Evolutionary conservation across 345 rosid species (phyloP).

Genomic region (Citrus sp.): DNA sequence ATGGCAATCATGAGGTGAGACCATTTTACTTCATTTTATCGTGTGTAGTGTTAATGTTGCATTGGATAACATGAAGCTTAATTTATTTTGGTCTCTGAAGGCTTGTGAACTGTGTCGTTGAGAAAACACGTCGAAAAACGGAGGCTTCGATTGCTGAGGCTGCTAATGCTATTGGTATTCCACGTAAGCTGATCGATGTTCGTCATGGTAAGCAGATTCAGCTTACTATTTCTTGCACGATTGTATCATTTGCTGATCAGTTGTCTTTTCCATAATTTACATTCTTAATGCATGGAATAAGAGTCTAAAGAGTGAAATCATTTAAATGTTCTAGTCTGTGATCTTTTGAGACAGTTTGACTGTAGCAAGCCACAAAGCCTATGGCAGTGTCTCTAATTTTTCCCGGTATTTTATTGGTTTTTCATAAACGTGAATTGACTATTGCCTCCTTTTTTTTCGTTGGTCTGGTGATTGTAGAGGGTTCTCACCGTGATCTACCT

Average conservation of each 20-base stretch:
- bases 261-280: background rate
- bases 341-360: background rate
- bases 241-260: background rate
- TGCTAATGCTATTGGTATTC: conserved; percentile 74
- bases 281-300: background rate
- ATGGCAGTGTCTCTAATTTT: background rate
- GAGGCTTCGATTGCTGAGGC: conserved; percentile 85
- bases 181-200: conserved; percentile 79
- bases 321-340: background rate
- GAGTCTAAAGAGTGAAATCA: background rate
- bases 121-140: conserved; percentile 70
- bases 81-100: conserved; percentile 31
- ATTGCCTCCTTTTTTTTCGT: background rate
- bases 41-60: background rate
- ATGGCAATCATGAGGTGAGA: conserved; percentile 85
- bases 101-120: conserved; percentile 90
- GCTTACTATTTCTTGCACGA: background rate
- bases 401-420: background rate
- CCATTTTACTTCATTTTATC: background rate
- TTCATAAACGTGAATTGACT: background rate
- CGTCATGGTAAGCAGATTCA: conserved; percentile 73
- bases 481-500: conserved; percentile 87
- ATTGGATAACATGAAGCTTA: conserved; percentile 1
- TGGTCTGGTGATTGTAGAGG: conserved; percentile 48
- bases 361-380: background rate